These are phyloP conservation scores for Pelargonium australe DNA, from an alignment of 441 rosid genomes.

Conservation along the genomic window DNA sequence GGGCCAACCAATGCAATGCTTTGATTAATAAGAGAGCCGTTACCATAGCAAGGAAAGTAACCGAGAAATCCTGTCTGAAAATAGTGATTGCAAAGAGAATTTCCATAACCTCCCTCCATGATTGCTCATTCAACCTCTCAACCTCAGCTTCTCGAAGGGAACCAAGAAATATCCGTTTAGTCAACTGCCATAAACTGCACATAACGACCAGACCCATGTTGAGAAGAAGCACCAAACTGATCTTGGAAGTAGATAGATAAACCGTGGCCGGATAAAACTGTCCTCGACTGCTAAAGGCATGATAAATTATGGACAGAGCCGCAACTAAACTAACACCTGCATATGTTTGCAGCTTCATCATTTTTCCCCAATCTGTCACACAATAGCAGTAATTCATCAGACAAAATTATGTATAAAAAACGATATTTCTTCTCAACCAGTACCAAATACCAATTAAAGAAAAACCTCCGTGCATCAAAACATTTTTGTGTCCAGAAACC, in stretches of 20 bases:
- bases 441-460: neutral
- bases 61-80: conserved; percentile 86
- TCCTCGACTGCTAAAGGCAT: conserved; percentile 84
- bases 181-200: conserved; percentile 80
- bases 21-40: conserved; percentile 65
- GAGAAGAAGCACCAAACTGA: conserved; percentile 73
- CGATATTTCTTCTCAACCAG: neutral
- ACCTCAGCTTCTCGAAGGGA: conserved; percentile 89
- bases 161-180: conserved; percentile 68
- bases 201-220: conserved; percentile 83
- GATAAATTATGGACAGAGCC: conserved; percentile 58
- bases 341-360: conserved; percentile 80
- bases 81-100: conserved; percentile 91
- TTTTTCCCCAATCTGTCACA: conserved; percentile 26
- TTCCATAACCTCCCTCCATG: conserved; percentile 97
- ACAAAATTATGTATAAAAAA: no score
- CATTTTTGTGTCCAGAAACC: no score
- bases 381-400: neutral
- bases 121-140: conserved; percentile 87
- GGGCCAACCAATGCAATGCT: conserved; percentile 93
- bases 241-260: conserved; percentile 81
- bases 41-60: conserved; percentile 76
- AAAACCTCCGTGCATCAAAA: neutral
- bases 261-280: conserved; percentile 93
- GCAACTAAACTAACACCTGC: conserved; percentile 58